Percentiles rank a stretch among this genome's conserved stretches.
phyloP scores from a whole-genome alignment of 2,329 filamentous ascomycete genomes.

The Botrytis aclada region DNA sequence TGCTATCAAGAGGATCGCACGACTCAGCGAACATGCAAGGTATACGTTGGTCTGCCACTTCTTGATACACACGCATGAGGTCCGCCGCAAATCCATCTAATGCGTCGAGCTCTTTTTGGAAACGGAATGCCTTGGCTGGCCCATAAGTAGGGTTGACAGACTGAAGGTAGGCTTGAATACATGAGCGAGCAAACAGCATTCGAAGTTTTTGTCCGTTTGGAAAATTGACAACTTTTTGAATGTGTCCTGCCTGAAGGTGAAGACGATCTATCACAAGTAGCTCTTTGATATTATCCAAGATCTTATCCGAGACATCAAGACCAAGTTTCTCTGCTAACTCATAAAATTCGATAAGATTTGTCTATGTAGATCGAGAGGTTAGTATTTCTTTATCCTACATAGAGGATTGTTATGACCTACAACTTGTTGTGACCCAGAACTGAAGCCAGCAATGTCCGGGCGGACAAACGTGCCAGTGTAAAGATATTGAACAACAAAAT shows the following conservation, averaged over 20 bases:
- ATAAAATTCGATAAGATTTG: not conserved
- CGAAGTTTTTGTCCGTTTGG: not conserved
- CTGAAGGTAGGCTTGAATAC: not conserved
- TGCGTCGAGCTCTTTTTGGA: slow-evolving; percentile 20
- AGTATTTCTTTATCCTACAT: not conserved
- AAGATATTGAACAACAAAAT: slow-evolving; percentile 22
- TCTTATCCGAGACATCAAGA: not conserved
- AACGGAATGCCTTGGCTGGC: not conserved
- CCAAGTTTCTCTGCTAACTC: not conserved
- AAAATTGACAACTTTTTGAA: not conserved
- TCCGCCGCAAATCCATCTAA: slow-evolving; percentile 21
- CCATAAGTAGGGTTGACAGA: not conserved
- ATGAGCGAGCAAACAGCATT: not conserved
- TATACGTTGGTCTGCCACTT: not conserved
- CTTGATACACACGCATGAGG: slow-evolving; percentile 5
- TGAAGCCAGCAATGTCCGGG: not conserved
- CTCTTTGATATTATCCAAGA: not conserved
- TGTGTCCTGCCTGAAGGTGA: not conserved
- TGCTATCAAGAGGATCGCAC: not conserved
- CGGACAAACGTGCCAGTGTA: slow-evolving; percentile 12
- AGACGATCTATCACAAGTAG: not conserved
- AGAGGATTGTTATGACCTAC: not conserved
- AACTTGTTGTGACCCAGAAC: slow-evolving; percentile 5
- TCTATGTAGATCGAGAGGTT: not conserved
- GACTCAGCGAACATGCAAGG: not conserved